Base-by-base conservation (phyloP, 805 yeast genomes). In the Wickerhamomyces chambardii region DNA sequence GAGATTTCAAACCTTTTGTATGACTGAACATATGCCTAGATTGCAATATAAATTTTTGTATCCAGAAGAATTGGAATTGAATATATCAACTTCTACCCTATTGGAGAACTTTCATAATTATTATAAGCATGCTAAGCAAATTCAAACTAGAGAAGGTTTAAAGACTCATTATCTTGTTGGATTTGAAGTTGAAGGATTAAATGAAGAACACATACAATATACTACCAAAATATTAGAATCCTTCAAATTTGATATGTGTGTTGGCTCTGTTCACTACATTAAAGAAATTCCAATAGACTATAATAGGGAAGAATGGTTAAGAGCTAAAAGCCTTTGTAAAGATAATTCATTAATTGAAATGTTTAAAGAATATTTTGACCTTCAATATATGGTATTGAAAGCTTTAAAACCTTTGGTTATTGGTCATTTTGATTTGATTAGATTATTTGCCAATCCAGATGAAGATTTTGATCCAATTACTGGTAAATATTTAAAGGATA, bases 11-110 rank as follows among this genome's bases (percentile, higher is more conserved):
- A 68, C 73, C 2, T 86, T 74, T 47, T 90, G 97, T 51, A 59
- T 92, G 30, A 90, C 97, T 0, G 98, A 92, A 58, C 98, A 92
- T 55, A 86, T 86, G 78, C 98, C 97, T 12, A 64, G 98, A 37
- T 55, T 79, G 15, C 53, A 65, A 7, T 43, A 54, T 4, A 50
- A 56, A 17, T 78, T 65, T 40, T 55, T 92, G 15, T 92, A 92
- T 50, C 97, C 97, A 0, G 98, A 92, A 50, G 98, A 92, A 50
- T 36, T 65, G 3, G 82, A 66, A 3, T 59, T 64, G 35, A 43
- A 59, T 1, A 73, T 73, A 40, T 62, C 71, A 0, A 36, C 55
- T 0, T 50, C 38, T 0, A 61, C 60, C 5, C 65, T 89, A 30
- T 47, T 48, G 7, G 44, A 47, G 1, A 71, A 70, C 16, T 92